Conservation (phyloP, 805 yeast species). For the Metschnikowia drakensbergensis region DNA sequence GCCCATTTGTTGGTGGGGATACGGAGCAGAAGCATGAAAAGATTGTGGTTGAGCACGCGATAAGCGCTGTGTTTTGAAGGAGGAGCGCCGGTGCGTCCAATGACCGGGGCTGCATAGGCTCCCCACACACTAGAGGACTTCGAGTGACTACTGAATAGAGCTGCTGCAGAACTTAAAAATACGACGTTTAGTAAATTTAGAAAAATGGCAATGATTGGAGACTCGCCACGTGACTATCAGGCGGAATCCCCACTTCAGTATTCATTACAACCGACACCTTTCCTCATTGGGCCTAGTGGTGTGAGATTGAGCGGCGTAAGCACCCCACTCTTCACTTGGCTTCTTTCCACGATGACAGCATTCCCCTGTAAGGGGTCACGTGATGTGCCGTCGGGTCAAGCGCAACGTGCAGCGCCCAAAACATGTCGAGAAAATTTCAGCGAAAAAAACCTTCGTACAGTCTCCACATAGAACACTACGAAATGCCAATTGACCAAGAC, state of each 20-base stretch:
- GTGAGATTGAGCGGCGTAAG: too few species aligned
- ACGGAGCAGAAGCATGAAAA: not conserved
- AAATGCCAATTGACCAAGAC: constrained; percentile 89
- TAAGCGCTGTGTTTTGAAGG: constrained; percentile 1
- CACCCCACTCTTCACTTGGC: too few species aligned
- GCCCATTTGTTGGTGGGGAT: constrained; percentile 7
- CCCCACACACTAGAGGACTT: too few species aligned
- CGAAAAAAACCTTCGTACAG: constrained; percentile 4
- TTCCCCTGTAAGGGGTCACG: constrained; percentile 6
- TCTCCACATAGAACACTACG: constrained; percentile 5
- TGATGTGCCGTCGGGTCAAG: constrained; percentile 3
- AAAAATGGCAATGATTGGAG: too few species aligned
- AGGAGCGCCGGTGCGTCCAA: not conserved
- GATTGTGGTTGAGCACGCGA: constrained; percentile 5
- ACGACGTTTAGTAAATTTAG: too few species aligned
- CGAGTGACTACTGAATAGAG: too few species aligned
- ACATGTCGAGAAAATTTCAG: constrained; percentile 18
- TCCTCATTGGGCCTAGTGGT: too few species aligned
- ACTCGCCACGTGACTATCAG: too few species aligned
- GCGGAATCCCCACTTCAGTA: too few species aligned
- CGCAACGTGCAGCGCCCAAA: constrained; percentile 10
- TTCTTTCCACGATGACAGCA: too few species aligned
- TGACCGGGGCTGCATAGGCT: not conserved
- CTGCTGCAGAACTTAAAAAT: too few species aligned
- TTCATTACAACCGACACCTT: too few species aligned